Evolutionary conservation across 2,329 filamentous ascomycete species (phyloP).

Genomic region (Apiospora pterosperma): DNA sequence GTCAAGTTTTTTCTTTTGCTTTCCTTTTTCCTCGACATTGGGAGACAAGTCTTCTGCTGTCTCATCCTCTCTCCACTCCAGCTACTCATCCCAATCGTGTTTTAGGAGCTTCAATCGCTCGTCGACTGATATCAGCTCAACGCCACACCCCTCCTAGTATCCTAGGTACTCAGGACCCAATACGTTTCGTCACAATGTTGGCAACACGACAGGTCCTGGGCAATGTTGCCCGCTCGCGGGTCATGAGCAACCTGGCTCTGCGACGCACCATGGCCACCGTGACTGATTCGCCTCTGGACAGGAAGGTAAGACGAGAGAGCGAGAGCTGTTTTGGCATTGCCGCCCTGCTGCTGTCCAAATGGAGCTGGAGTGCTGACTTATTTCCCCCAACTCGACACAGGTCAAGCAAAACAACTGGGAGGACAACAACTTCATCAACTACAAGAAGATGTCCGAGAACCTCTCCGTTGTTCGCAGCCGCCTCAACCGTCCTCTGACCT

Average conservation of each 20-base stretch:
- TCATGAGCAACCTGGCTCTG: slow-evolving; percentile 56
- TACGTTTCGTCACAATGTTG: slow-evolving; percentile 55
- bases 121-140: slow-evolving; percentile 10
- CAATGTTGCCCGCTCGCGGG: slow-evolving; percentile 55
- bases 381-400: slow-evolving; percentile 32
- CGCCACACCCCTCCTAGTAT: slow-evolving; percentile 12
- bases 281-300: slow-evolving; percentile 79
- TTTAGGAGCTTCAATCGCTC: slow-evolving; percentile 28
- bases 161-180: slow-evolving; percentile 21
- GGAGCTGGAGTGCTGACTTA: neutral
- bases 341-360: neutral
- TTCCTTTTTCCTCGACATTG: slow-evolving; percentile 21
- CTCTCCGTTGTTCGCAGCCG: slow-evolving; percentile 83
- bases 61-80: slow-evolving; percentile 27
- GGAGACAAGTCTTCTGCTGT: slow-evolving; percentile 25
- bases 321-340: neutral
- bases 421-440: slow-evolving; percentile 97
- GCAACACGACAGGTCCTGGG: slow-evolving; percentile 69
- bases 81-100: slow-evolving; percentile 12
- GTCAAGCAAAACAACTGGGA: slow-evolving; percentile 97
- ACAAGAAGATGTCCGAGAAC: slow-evolving; percentile 99
- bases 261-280: slow-evolving; percentile 78
- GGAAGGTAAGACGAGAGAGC: slow-evolving; percentile 65
- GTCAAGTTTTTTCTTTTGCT: slow-evolving; percentile 19
- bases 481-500: slow-evolving; percentile 90